Base-by-base conservation (phyloP, 164 flowering plant genomes). In the Kingdonia uniflora region DNA sequence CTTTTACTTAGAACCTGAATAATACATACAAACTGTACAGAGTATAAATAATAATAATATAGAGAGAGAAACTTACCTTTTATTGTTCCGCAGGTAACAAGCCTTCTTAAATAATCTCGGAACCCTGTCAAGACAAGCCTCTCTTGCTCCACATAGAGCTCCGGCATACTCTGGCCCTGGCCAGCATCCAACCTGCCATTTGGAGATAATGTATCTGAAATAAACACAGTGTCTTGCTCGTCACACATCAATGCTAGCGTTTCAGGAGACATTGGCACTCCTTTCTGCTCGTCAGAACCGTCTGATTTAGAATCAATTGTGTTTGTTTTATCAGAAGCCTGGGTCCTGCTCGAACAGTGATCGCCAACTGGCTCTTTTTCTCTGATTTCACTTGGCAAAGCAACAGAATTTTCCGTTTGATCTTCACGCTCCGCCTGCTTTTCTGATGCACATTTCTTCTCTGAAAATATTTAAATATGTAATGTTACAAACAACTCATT, bases 201-300 rank as follows among this genome's bases (percentile, higher is more conserved):
- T 8, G 92, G 77, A 19, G 92, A 8, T 3, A 8, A 80, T 60
- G 80, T 56, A 21, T 23, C 51, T 21, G 25, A 22, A 71, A 71
- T 73, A 65, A 92, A 86, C 70, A 82, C 67, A 14, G 95, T 72
- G 52, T 88, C 96, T 64, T 82, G 73, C 71, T 92, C 98, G 68
- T 92, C 89, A 51, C 98, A 92, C 96, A 86, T 85, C 63, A 92
- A 66, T 29, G 96, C 98, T 45, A 84, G 76, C 5, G 95, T 92
- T 62, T 79, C 85, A 22, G 98, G 98, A 61, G 98, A 92, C 88
- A 88, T 80, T 20, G 98, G 83, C 60, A 87, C 74, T 48, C 61
- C 67, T 54, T 74, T 78, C 54, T 74, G 78, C 13, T 47, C 57
- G 57, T 84, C 88, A 55, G 68, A 75, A 57, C 74, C 76, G 71